Evolutionary conservation across 1,284 basidiomycete genomes (phyloP).

Genomic region (Blastosporella zonata): DNA sequence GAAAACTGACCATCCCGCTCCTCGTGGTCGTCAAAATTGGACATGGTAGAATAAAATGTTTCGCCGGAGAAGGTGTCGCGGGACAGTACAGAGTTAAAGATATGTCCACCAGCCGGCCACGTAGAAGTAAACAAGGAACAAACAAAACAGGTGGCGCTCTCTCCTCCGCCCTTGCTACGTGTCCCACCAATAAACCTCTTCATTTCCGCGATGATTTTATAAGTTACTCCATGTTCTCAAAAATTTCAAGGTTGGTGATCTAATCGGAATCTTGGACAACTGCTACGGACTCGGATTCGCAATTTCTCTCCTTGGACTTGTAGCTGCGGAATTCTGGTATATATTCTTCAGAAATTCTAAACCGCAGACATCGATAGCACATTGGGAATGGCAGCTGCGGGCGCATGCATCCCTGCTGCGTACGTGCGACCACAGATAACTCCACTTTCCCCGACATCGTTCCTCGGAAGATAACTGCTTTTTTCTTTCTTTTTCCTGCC

Average conservation of each 20-base stretch:
- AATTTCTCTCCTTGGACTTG: not conserved
- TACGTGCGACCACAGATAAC: not conserved
- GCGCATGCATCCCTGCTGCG: too few relatives aligned
- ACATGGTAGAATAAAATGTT: conserved; percentile 30
- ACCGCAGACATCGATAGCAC: too few relatives aligned
- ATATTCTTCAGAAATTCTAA: too few relatives aligned
- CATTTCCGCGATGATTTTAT: not conserved
- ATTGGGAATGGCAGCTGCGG: too few relatives aligned
- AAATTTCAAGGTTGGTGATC: conserved; percentile 2
- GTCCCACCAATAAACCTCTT: not conserved
- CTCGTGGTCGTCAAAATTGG: conserved; percentile 54
- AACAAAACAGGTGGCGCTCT: conserved; percentile 23
- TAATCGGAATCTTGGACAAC: not conserved
- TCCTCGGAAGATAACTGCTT: not conserved
- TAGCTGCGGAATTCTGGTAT: too few relatives aligned
- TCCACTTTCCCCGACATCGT: not conserved
- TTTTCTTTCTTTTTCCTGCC: conserved; percentile 1
- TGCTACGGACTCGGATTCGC: not conserved
- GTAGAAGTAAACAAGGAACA: conserved; percentile 27
- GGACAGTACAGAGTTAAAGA: conserved; percentile 23
- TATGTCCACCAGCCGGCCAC: conserved; percentile 20
- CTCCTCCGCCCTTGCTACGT: conserved; percentile 2
- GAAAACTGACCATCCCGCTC: conserved; percentile 49
- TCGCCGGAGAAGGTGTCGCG: conserved; percentile 27
- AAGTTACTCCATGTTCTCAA: not conserved